Percentiles rank a stretch among this genome's conserved stretches.
These are phyloP conservation scores for Botrytis aclada DNA, from an alignment of 2,329 filamentous ascomycete species.

Conservation along the genomic window DNA sequence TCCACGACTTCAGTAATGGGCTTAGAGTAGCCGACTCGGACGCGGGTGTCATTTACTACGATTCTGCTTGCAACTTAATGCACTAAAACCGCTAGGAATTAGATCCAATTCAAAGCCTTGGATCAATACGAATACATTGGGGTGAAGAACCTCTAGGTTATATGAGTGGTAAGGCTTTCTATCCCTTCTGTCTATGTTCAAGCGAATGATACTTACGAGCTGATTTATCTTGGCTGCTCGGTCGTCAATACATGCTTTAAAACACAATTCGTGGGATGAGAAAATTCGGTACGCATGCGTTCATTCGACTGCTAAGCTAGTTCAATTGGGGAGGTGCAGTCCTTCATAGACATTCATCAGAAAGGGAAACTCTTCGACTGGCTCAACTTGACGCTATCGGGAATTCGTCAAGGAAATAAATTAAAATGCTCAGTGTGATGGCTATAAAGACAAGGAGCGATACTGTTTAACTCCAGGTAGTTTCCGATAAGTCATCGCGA, in stretches of 20 bases:
- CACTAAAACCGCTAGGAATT: no score
- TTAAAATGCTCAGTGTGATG: neutral
- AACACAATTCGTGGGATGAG: neutral
- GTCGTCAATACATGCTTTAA: neutral
- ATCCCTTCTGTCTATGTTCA: neutral
- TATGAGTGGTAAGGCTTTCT: neutral
- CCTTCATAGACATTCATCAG: neutral
- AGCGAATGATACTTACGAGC: rapidly evolving
- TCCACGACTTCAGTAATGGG: no score
- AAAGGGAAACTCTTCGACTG: rapidly evolving
- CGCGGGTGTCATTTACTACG: no score
- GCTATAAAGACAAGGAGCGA: neutral
- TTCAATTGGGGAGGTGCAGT: neutral
- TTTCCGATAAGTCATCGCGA: conserved; percentile 3
- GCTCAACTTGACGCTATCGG: neutral
- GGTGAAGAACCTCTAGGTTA: no score
- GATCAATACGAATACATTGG: no score
- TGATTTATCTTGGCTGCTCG: neutral
- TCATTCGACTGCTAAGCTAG: neutral
- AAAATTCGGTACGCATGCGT: neutral
- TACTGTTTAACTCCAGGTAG: neutral
- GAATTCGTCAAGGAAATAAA: neutral
- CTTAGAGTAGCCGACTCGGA: no score
- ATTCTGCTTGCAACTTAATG: no score
- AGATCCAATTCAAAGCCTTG: no score